These are phyloP conservation scores for Ceratocystis colombiana DNA, from an alignment of 2,329 filamentous ascomycete genomes.

Conservation along the genomic window DNA sequence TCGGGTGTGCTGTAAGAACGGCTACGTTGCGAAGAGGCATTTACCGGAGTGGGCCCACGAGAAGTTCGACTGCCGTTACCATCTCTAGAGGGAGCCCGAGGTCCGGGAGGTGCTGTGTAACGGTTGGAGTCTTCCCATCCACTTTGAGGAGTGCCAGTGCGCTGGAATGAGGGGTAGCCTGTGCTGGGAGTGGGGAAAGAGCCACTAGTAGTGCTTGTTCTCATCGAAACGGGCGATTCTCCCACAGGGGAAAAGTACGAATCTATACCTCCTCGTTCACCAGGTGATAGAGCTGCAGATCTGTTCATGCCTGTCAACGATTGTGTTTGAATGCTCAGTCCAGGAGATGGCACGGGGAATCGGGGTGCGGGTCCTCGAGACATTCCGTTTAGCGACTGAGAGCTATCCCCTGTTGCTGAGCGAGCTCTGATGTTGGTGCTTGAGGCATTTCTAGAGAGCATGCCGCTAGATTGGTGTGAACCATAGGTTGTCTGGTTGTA, in stretches of 20 bases:
- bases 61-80: conserved; percentile 43
- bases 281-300: conserved; percentile 40
- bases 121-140: conserved; percentile 64
- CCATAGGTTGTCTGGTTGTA: conserved; percentile 19
- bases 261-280: conserved; percentile 53
- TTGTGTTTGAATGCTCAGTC: conserved; percentile 61
- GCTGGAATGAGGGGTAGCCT: conserved; percentile 55
- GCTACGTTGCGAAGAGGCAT: conserved; percentile 64
- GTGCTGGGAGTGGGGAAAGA: conserved; percentile 48
- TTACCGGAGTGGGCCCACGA: conserved; percentile 56
- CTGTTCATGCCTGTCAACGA: conserved; percentile 26
- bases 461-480: conserved; percentile 27
- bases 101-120: conserved; percentile 81
- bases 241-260: conserved; percentile 88
- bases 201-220: conserved; percentile 64
- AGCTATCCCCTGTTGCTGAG: conserved; percentile 64
- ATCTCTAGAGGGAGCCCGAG: conserved; percentile 69
- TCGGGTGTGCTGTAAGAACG: conserved; percentile 93
- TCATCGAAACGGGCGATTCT: conserved; percentile 67
- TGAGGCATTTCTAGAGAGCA: conserved; percentile 55
- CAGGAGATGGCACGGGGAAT: conserved; percentile 54
- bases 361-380: conserved; percentile 55
- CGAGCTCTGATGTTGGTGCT: conserved; percentile 65
- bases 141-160: conserved; percentile 58
- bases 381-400: conserved; percentile 47